Conservation (phyloP, 2,329 filamentous ascomycete species). For the Fusarium drepaniforme region DNA sequence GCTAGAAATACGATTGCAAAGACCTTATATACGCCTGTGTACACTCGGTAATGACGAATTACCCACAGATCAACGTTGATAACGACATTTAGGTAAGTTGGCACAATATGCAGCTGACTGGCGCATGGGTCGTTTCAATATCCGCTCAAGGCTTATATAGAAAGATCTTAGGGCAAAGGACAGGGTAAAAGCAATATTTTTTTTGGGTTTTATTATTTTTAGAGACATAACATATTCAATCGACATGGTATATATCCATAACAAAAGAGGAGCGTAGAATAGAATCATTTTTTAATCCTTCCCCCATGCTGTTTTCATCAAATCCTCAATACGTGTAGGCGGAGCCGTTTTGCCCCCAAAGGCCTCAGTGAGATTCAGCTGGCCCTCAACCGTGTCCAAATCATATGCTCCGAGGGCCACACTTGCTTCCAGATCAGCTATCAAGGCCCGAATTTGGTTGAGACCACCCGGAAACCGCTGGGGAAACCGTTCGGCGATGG, state of each 20-base stretch:
- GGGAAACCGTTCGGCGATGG: slow-evolving; percentile 36
- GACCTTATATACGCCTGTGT: not conserved
- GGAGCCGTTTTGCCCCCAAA: not conserved
- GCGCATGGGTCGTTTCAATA: not conserved
- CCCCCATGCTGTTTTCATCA: not conserved
- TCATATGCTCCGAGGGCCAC: slow-evolving; percentile 48
- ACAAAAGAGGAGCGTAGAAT: not conserved
- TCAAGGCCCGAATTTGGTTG: slow-evolving; percentile 40
- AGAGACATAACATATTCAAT: too few relatives aligned
- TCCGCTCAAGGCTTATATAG: too few relatives aligned
- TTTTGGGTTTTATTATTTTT: too few relatives aligned
- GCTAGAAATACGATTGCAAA: not conserved
- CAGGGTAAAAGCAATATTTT: too few relatives aligned
- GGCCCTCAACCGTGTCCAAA: slow-evolving; percentile 22
- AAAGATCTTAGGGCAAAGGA: too few relatives aligned
- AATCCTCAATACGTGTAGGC: not conserved
- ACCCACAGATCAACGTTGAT: not conserved
- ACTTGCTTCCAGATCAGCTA: slow-evolving; percentile 48
- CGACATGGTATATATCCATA: not conserved
- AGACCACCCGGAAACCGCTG: slow-evolving; percentile 42
- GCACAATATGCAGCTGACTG: not conserved
- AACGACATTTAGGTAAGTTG: not conserved
- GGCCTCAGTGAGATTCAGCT: slow-evolving; percentile 15
- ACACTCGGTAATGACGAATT: not conserved
- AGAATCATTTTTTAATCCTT: not conserved